Evolutionary conservation across 129 eudicot species (phyloP).

Genomic region (Oenanthe sinensis): DNA sequence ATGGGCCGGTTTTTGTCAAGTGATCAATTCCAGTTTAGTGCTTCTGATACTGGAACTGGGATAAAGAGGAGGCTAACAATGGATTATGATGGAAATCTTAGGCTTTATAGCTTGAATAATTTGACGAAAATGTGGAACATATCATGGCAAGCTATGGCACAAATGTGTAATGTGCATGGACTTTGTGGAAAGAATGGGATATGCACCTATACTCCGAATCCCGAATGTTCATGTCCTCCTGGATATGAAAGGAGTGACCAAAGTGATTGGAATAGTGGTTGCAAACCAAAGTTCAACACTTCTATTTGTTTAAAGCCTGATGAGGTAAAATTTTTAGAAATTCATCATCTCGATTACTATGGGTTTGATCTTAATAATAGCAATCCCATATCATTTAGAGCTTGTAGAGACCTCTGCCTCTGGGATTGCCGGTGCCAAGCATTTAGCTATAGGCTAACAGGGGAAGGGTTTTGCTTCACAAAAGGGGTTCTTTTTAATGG

Average conservation of each 20-base stretch:
- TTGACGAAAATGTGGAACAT: conserved; percentile 28
- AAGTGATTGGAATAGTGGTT: conserved; percentile 33
- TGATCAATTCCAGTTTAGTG: conserved; percentile 18
- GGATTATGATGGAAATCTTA: conserved; percentile 49
- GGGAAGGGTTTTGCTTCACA: conserved; percentile 29
- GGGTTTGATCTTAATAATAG: conserved; percentile 36
- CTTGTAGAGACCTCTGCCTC: conserved; percentile 34
- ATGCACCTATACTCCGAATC: conserved; percentile 25
- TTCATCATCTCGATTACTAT: conserved; percentile 35
- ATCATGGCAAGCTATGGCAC: conserved; percentile 35
- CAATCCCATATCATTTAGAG: conserved; percentile 15
- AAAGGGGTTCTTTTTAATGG: conserved; percentile 44
- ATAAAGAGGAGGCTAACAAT: conserved; percentile 35
- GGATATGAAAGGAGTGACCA: conserved; percentile 18
- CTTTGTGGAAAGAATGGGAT: conserved; percentile 40
- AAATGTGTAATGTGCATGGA: conserved; percentile 32
- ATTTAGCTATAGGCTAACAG: conserved; percentile 31
- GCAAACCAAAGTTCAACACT: conserved; percentile 29
- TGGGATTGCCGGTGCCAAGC: conserved; percentile 36
- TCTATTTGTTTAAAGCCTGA: conserved; percentile 6
- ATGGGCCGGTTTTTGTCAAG: conserved; percentile 25
- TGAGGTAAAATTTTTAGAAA: conserved; percentile 25
- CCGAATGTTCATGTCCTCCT: conserved; percentile 41
- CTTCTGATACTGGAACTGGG: conserved; percentile 26
- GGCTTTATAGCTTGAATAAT: conserved; percentile 38